Base-by-base conservation (phyloP, 495 filamentous ascomycete species). In the Elasticomyces elasticus region DNA sequence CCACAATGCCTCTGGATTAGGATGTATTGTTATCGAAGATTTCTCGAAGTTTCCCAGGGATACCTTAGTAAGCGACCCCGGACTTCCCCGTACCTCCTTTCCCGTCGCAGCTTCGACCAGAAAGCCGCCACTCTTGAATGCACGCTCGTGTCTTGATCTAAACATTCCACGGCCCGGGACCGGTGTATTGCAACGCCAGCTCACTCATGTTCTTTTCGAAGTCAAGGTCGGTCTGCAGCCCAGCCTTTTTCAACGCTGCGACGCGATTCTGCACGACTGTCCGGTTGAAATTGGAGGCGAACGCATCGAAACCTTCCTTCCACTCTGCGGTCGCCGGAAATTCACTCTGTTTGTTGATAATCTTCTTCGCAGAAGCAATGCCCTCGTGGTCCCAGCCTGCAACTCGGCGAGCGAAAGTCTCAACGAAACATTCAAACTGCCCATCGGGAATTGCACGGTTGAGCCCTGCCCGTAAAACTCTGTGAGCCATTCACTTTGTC, bases 301-400 rank as follows among this genome's bases (percentile, higher is more conserved):
- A 43, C 40, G 40, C 40, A 43, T 7, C 20, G 20, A 43, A 43
- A 43, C 40, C 40, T 17, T 23, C 40, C 40, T 43, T 6, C 40
- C 40, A 43, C 40, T 43, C 40, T 43, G 40, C 40, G 9, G 20
- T 17, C 40, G 40, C 5, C n/a, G 40, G 40, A 17, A 43, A 43
- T 43, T 17, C 40, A 43, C 9, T 43, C 40, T 43, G 40, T 17
- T 43, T 23, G 40, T 43, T 43, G 40, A 43, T 43, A 17, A 43
- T 43, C 40, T 43, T 43, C 40, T 43, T 43, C 40, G 40, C 40
- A 43, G 40, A 7, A 10, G 40, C 40, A 43, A 43, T 43, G 15
- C 40, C 40, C 40, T 43, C 40, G 40, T 43, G 40, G 20, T 43
- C 40, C 40, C 40, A 43, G 40, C 40, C 40, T 43, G 40, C 40